Evolutionary conservation across 495 filamentous ascomycete genomes (phyloP).

Genomic region (Lophium mytilinum): DNA sequence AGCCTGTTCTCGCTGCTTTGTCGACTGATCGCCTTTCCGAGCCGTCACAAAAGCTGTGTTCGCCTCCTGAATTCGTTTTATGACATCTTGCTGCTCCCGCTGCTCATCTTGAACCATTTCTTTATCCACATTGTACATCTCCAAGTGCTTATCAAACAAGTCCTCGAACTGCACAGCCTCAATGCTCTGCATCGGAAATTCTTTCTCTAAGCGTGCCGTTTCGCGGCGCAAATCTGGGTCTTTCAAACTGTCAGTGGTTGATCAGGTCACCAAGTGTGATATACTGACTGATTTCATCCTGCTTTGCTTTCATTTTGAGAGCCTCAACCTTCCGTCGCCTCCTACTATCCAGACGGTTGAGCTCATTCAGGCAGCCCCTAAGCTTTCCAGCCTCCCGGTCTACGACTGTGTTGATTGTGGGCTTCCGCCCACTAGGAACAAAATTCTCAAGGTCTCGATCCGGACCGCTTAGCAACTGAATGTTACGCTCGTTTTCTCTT

Average conservation of each 20-base stretch:
- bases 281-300: constrained; percentile 77
- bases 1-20: constrained; percentile 72
- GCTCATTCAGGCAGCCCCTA: constrained; percentile 71
- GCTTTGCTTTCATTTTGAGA: constrained; percentile 65
- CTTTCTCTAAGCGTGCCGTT: constrained; percentile 74
- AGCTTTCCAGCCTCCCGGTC: constrained; percentile 70
- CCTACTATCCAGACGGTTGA: constrained; percentile 68
- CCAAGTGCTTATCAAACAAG: constrained; percentile 76
- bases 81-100: constrained; percentile 65
- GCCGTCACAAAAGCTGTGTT: constrained; percentile 71
- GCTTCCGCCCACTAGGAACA: constrained; percentile 75
- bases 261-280: background rate
- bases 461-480: constrained; percentile 66
- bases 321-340: constrained; percentile 67
- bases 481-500: constrained; percentile 60
- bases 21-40: constrained; percentile 62
- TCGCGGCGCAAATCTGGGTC: constrained; percentile 68
- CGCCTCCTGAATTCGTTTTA: constrained; percentile 57
- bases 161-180: constrained; percentile 83
- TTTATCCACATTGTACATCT: constrained; percentile 68
- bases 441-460: constrained; percentile 77
- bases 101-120: constrained; percentile 61
- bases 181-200: constrained; percentile 74
- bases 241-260: constrained; percentile 25
- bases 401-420: constrained; percentile 67